Conservation (phyloP, 2,329 filamentous ascomycete genomes). For the Penicillium capsulatum region DNA sequence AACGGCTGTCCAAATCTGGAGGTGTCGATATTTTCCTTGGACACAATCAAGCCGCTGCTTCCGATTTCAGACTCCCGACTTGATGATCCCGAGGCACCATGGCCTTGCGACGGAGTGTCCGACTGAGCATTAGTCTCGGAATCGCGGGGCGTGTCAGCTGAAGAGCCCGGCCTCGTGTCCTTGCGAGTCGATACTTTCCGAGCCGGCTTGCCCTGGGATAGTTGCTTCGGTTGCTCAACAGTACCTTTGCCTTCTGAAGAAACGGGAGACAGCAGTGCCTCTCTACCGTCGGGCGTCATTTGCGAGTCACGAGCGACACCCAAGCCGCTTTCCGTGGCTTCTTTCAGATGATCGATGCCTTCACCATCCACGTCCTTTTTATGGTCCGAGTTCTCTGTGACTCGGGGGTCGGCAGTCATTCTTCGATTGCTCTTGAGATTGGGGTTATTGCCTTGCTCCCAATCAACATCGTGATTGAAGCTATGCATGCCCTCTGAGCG, state of each 20-base stretch:
- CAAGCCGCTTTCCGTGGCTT: slow-evolving; percentile 57
- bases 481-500: slow-evolving; percentile 57
- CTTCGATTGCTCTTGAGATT: slow-evolving; percentile 54
- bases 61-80: slow-evolving; percentile 81
- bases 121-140: slow-evolving; percentile 21
- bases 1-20: slow-evolving; percentile 48
- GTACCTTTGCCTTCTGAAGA: slow-evolving; percentile 62
- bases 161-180: slow-evolving; percentile 16
- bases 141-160: slow-evolving; percentile 16
- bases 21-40: slow-evolving; percentile 43
- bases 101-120: slow-evolving; percentile 22
- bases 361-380: slow-evolving; percentile 73
- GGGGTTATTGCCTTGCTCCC: slow-evolving; percentile 56
- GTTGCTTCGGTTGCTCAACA: slow-evolving; percentile 49
- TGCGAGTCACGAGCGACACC: slow-evolving; percentile 67
- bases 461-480: slow-evolving; percentile 72
- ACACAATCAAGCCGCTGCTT: slow-evolving; percentile 63
- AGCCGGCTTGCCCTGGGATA: slow-evolving; percentile 34
- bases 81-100: slow-evolving; percentile 65
- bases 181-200: slow-evolving; percentile 16
- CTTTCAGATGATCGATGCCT: slow-evolving; percentile 71
- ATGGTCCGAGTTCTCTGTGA: slow-evolving; percentile 60
- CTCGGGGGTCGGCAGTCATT: slow-evolving; percentile 53
- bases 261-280: slow-evolving; percentile 65
- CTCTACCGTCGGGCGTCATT: slow-evolving; percentile 59